A percentile compares a stretch with the other conserved stretches of the same genome.
Conservation (phyloP, 805 yeast genomes). For the Kregervanrija pseudodelftensis region DNA sequence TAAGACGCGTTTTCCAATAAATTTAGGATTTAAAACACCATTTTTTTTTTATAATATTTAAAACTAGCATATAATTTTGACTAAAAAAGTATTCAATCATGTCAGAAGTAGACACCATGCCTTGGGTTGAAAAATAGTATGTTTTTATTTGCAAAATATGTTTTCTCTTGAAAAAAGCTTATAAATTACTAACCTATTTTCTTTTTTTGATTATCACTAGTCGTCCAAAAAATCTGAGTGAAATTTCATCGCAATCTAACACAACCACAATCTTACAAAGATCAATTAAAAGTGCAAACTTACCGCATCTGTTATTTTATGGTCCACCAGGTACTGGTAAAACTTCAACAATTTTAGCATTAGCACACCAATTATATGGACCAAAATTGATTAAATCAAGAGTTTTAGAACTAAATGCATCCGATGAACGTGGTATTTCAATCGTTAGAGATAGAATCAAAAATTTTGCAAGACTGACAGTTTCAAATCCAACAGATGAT, state of each 20-base stretch:
- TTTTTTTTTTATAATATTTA: no score
- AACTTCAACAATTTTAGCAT: constrained; percentile 79
- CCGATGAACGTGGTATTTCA: constrained; percentile 86
- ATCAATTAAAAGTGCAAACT: constrained; percentile 70
- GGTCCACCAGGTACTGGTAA: constrained; percentile 96
- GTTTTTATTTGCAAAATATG: constrained; percentile 12
- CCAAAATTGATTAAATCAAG: constrained; percentile 61
- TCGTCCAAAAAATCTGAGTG: constrained; percentile 82
- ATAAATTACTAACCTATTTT: neutral
- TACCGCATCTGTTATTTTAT: constrained; percentile 87
- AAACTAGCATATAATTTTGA: neutral
- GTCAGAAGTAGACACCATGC: constrained; percentile 33
- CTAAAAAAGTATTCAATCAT: neutral
- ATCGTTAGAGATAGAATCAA: constrained; percentile 82
- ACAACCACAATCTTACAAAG: constrained; percentile 78
- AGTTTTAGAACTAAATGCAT: constrained; percentile 79
- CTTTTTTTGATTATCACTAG: constrained; percentile 18
- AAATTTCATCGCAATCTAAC: constrained; percentile 86
- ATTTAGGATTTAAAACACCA: no score
- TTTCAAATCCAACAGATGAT: constrained; percentile 69
- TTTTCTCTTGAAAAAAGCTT: neutral
- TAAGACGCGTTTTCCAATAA: no score
- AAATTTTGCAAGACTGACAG: constrained; percentile 77
- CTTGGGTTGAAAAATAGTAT: constrained; percentile 89
- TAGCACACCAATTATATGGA: constrained; percentile 74